Evolutionary conservation across 495 filamentous ascomycete genomes (phyloP).

Genomic region (Parmelia sp.): DNA sequence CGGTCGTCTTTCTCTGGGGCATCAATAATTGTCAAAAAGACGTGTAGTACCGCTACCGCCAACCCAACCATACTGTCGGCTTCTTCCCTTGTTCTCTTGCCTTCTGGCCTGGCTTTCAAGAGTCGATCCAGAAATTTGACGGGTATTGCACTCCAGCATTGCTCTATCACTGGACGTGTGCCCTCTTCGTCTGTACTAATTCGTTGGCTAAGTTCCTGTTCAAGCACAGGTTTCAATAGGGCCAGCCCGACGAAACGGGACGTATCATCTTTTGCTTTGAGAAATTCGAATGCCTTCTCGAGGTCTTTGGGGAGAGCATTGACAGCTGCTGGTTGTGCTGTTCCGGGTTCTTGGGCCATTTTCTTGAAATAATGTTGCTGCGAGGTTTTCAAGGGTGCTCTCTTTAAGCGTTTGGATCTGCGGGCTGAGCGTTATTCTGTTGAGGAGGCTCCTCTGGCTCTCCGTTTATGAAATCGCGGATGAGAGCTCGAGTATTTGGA

Average conservation of each 20-base stretch:
- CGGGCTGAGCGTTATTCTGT: not conserved
- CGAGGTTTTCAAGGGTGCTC: not conserved
- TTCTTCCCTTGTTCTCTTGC: conserved; percentile 34
- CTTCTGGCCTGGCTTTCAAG: conserved; percentile 42
- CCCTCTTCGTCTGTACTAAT: conserved; percentile 18
- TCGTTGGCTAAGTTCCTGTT: conserved; percentile 43
- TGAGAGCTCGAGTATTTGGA: not conserved
- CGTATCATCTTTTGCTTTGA: conserved; percentile 55
- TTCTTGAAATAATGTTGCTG: not conserved
- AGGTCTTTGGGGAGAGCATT: conserved; percentile 10
- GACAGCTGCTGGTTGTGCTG: not conserved
- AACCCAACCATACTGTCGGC: conserved; percentile 54
- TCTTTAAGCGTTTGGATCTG: not conserved
- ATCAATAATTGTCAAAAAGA: conserved; percentile 46
- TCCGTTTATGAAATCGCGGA: conserved; percentile 3
- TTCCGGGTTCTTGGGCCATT: not conserved
- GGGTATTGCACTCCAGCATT: conserved; percentile 49
- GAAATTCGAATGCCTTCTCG: conserved; percentile 19
- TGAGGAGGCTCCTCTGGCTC: conserved; percentile 3
- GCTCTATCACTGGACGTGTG: conserved; percentile 25
- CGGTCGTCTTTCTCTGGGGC: conserved; percentile 39
- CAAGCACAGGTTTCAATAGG: conserved; percentile 52
- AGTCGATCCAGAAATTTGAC: conserved; percentile 55
- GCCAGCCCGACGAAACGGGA: conserved; percentile 61
- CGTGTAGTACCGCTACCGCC: conserved; percentile 53